Percentiles rank a stretch among this genome's conserved stretches.
Evolutionary conservation across 2,329 filamentous ascomycete species (phyloP).

Genomic region (Aspergillus sergii): DNA sequence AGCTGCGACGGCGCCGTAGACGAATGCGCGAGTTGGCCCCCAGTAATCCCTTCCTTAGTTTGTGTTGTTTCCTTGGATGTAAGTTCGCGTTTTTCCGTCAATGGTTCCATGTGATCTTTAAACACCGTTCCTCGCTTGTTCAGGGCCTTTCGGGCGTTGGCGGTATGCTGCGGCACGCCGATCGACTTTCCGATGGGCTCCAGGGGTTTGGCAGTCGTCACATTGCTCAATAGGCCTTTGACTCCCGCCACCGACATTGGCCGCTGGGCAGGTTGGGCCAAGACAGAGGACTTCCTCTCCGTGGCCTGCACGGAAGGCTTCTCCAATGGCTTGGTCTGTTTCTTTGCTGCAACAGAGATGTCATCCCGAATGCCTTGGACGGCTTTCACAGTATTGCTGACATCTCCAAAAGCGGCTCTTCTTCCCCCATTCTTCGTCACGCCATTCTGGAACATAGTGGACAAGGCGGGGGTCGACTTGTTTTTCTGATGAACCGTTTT

Average conservation of each 20-base stretch:
- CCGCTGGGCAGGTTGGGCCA: constrained; percentile 65
- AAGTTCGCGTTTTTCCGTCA: constrained; percentile 33
- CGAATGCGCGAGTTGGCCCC: constrained; percentile 9
- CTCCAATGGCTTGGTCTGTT: constrained; percentile 35
- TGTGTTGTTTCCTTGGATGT: constrained; percentile 34
- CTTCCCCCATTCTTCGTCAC: constrained; percentile 68
- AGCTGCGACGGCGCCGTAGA: constrained; percentile 18
- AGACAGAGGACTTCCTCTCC: constrained; percentile 49
- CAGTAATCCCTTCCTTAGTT: constrained; percentile 26
- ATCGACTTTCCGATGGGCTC: constrained; percentile 37
- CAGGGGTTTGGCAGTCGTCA: constrained; percentile 33
- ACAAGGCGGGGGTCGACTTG: constrained; percentile 73
- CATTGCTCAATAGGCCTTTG: constrained; percentile 42
- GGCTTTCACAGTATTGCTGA: constrained; percentile 67
- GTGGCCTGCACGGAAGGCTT: constrained; percentile 32
- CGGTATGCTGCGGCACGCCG: constrained; percentile 33
- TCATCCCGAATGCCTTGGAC: constrained; percentile 58
- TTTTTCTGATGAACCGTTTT: constrained; percentile 75
- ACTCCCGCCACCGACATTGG: constrained; percentile 48
- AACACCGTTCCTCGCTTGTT: constrained; percentile 59
- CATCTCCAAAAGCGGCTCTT: constrained; percentile 78
- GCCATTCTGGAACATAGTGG: constrained; percentile 54
- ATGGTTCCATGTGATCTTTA: constrained; percentile 50
- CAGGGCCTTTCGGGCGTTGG: constrained; percentile 50
- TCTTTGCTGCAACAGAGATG: constrained; percentile 52